phyloP scores from a whole-genome alignment of 1,284 basidiomycete species.

The Ceratobasidium sp. region DNA sequence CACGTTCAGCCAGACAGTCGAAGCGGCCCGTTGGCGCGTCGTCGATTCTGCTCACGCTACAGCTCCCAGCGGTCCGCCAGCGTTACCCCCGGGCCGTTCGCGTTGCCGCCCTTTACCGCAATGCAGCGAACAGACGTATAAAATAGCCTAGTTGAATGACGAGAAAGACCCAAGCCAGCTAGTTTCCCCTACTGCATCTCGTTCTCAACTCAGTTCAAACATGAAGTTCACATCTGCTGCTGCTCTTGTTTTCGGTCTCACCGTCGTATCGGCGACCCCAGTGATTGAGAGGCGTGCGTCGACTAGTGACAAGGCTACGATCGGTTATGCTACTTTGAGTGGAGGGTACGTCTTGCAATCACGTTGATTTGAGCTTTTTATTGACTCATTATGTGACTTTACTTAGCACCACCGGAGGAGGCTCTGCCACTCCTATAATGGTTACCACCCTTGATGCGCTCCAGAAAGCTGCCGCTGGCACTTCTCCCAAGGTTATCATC shows the following conservation, averaged over 20 bases:
- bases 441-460: slow-evolving; percentile 63
- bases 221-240: slow-evolving; percentile 28
- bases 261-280: neutral
- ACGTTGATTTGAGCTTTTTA: neutral
- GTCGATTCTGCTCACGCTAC: neutral
- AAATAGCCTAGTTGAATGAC: neutral
- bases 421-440: slow-evolving; percentile 51
- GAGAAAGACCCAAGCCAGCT: neutral
- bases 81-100: neutral
- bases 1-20: neutral
- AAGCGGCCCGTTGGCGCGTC: neutral
- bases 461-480: slow-evolving; percentile 60
- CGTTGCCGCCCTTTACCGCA: neutral
- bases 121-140: neutral
- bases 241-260: slow-evolving; percentile 11
- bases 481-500: slow-evolving; percentile 60
- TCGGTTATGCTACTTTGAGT: slow-evolving; percentile 20
- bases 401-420: slow-evolving; percentile 40
- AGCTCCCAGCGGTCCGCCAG: neutral
- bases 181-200: neutral
- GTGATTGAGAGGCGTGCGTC: slow-evolving; percentile 7
- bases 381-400: neutral
- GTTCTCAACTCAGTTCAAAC: slow-evolving; percentile 7
- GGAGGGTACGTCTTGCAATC: neutral
- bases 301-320: slow-evolving; percentile 19